Evolutionary conservation across 2,329 filamentous ascomycete species (phyloP).

Genomic region (Graphiopsis chlorocephala): DNA sequence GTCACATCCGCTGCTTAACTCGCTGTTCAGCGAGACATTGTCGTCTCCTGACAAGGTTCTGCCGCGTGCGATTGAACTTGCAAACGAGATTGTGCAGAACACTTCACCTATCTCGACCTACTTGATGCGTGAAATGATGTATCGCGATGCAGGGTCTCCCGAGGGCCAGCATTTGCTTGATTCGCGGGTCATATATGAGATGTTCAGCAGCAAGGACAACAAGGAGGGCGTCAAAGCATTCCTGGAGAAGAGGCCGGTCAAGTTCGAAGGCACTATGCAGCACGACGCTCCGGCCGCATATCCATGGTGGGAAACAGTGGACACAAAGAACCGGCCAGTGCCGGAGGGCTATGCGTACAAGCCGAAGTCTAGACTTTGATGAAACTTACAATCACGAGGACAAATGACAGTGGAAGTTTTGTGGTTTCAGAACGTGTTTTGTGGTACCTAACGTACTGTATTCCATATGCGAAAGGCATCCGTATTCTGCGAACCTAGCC

Average conservation of each 20-base stretch:
- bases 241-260: constrained; percentile 63
- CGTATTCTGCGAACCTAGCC: constrained; percentile 12
- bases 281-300: constrained; percentile 58
- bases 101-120: constrained; percentile 63
- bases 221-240: constrained; percentile 68
- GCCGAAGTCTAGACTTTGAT: constrained; percentile 3
- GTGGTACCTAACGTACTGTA: constrained; percentile 15
- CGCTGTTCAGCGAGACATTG: constrained; percentile 65
- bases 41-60: constrained; percentile 59
- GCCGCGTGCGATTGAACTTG: constrained; percentile 62
- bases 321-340: constrained; percentile 29
- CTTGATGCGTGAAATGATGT: constrained; percentile 72
- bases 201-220: constrained; percentile 62
- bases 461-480: constrained; percentile 14
- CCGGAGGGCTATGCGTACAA: constrained; percentile 6
- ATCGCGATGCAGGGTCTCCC: constrained; percentile 54
- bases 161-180: constrained; percentile 72
- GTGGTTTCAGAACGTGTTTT: constrained; percentile 12
- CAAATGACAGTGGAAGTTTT: not conserved
- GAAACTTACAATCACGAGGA: not conserved
- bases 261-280: constrained; percentile 61
- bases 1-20: constrained; percentile 48
- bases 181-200: constrained; percentile 59
- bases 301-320: constrained; percentile 66
- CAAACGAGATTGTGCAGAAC: constrained; percentile 64